Evolutionary conservation across 805 yeast genomes (phyloP).

Genomic region (Kodamaea leandrae): DNA sequence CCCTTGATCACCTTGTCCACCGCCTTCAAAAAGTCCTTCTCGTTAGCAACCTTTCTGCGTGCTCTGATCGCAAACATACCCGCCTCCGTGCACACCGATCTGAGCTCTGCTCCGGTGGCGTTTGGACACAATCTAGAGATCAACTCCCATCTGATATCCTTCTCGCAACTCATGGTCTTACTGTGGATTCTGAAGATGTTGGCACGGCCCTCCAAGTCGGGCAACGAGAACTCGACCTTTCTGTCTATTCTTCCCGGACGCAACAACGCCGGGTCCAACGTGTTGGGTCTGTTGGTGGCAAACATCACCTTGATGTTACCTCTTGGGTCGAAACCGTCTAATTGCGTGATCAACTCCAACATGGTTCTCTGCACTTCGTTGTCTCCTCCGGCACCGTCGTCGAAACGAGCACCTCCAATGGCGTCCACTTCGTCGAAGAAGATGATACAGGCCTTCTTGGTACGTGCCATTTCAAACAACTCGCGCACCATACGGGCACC

Average conservation of each 20-base stretch:
- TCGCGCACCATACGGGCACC: conserved; percentile 99
- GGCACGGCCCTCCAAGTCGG: conserved; percentile 97
- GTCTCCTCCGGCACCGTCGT: conserved; percentile 99
- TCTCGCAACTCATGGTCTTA: conserved; percentile 95
- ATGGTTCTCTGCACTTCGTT: conserved; percentile 98
- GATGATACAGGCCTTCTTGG: conserved; percentile 96
- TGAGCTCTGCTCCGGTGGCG: conserved; percentile 96
- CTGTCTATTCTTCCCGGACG: conserved; percentile 99
- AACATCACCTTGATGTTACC: conserved; percentile 99
- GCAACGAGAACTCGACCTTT: conserved; percentile 94
- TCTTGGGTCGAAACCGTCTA: conserved; percentile 98
- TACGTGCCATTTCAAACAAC: conserved; percentile 97
- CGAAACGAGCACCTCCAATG: conserved; percentile 99
- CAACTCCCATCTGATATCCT: conserved; percentile 97
- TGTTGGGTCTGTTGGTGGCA: conserved; percentile 98
- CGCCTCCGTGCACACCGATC: conserved; percentile 98
- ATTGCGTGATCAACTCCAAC: conserved; percentile 96
- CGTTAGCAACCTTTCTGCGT: conserved; percentile 96
- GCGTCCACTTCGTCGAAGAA: conserved; percentile 99
- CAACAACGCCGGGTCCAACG: conserved; percentile 93
- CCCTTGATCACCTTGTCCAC: conserved; percentile 99
- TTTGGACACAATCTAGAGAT: conserved; percentile 97
- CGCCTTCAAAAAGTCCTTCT: conserved; percentile 95
- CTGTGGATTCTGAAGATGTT: conserved; percentile 96
- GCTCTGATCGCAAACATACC: conserved; percentile 99